A percentile compares a stretch with the other conserved stretches of the same genome.
Conservation (phyloP, 345 rosid genomes). For the Eutrema heterophyllum region DNA sequence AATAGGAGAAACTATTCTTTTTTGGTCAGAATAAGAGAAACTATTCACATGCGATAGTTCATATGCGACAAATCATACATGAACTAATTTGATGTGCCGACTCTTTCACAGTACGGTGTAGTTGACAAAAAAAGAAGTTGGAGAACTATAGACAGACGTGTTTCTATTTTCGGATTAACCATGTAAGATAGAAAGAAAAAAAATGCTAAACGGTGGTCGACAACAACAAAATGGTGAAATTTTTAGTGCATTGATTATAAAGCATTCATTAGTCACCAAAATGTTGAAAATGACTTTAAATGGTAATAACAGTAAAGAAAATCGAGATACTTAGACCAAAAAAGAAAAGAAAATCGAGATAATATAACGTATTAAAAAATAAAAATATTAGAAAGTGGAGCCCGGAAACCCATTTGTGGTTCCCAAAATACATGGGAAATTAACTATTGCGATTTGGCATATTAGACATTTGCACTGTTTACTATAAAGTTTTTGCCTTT, state of each 20-base stretch:
- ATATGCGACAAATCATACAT: background rate
- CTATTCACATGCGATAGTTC: background rate
- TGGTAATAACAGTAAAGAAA: background rate
- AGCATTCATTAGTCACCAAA: background rate
- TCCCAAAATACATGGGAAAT: slow-evolving; percentile 20
- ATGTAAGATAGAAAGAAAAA: background rate
- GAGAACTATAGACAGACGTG: background rate
- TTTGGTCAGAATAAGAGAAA: too few relatives aligned
- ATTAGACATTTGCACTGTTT: slow-evolving; percentile 17
- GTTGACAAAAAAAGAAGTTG: background rate
- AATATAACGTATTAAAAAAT: background rate
- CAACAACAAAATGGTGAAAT: background rate
- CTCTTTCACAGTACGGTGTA: background rate
- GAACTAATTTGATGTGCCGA: background rate
- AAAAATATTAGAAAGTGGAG: slow-evolving; percentile 2
- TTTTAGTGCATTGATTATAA: background rate
- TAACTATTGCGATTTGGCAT: slow-evolving; percentile 14
- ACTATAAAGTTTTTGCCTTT: slow-evolving; percentile 29
- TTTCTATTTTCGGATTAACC: background rate
- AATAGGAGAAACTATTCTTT: background rate
- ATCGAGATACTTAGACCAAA: too few relatives aligned
- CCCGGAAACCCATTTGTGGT: slow-evolving; percentile 24
- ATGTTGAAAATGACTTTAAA: background rate
- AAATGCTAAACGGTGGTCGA: background rate
- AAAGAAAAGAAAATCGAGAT: background rate